Base-by-base conservation (phyloP, 73 alveolate genomes). In the Paraurostyla sp. region DNA sequence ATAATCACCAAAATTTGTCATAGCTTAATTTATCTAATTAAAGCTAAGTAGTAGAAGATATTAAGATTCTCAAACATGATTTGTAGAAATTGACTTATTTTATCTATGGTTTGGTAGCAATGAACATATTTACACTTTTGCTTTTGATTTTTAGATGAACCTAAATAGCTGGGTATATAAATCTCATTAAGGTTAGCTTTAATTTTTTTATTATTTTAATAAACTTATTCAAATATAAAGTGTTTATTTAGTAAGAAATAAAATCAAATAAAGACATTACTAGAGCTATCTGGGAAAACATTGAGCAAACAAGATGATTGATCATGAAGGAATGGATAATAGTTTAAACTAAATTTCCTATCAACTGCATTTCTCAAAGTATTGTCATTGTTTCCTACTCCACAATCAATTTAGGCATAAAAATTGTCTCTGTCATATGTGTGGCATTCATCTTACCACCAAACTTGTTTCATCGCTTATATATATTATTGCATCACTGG, bases 361-460 rank as follows among this genome's bases (percentile, higher is more conserved):
- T 49, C 52, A 3, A 54, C 60, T 25, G 89, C 89, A 54, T 78
- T 52, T 35, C 43, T 49, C 56, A 78, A 51, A 29, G 80, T 50
- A 51, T 50, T 22, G 40, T 78, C 89, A 22, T 51, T 43, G 43
- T 51, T 54, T 7, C 89, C 89, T 11, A 78, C 89, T 49, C 89
- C 89, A 54, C 89, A 78, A 20, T 78, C 89, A 2, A 51, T 32
- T 54, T 52, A 52, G 9, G 89, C 89, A 27, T 36, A 78, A 78
- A 51, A 78, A 35, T 78, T 78, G 9, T 56, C 78, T 78, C 89
- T 49, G 40, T 78, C 89, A 20, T 43, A 54, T 1, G 89, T 78
- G 32, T 78, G 89, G 62, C 89, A 78, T 38, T 78, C 52, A 78
- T 78, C 89, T 40, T 54, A 22, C 13, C 33, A 51, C 89, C 89